These are phyloP conservation scores for Dactylis glomerata DNA, from an alignment of 176 grass and related monocot genomes.

Conservation along the genomic window DNA sequence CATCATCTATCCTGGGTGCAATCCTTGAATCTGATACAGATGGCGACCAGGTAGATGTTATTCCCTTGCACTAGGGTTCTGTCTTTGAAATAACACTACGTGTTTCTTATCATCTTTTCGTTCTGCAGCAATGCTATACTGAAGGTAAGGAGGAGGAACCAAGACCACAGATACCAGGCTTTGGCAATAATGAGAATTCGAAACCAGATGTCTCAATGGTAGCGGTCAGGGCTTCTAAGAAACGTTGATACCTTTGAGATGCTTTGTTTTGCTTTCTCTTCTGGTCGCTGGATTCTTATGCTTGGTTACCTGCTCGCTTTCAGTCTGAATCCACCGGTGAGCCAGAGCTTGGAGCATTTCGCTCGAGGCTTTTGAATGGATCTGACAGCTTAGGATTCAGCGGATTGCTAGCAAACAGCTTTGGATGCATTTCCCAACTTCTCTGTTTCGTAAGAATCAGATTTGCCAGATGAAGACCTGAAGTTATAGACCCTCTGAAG, in stretches of 20 bases:
- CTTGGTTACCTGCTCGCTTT: slow-evolving; percentile 1
- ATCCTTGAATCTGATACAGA: slow-evolving; percentile 40
- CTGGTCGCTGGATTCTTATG: background rate
- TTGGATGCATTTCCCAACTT: slow-evolving; percentile 86
- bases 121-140: slow-evolving; percentile 34
- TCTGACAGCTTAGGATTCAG: slow-evolving; percentile 57
- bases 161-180: background rate
- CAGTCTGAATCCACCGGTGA: slow-evolving; percentile 17
- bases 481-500: slow-evolving; percentile 3
- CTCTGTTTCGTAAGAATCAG: slow-evolving; percentile 51
- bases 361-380: slow-evolving; percentile 54
- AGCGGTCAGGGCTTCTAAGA: slow-evolving; percentile 1
- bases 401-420: slow-evolving; percentile 51
- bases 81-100: background rate
- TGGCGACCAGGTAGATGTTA: slow-evolving; percentile 26
- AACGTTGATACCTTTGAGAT: slow-evolving; percentile 22
- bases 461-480: background rate
- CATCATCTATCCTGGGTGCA: slow-evolving; percentile 11
- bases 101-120: slow-evolving; percentile 15
- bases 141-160: background rate
- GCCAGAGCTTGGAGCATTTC: slow-evolving; percentile 32
- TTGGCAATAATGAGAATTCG: slow-evolving; percentile 2
- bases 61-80: background rate
- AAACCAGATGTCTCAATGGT: slow-evolving; percentile 36
- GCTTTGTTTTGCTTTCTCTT: slow-evolving; percentile 10